Base-by-base conservation (phyloP, 2,329 filamentous ascomycete genomes). In the Alternaria hordeiaustralica region DNA sequence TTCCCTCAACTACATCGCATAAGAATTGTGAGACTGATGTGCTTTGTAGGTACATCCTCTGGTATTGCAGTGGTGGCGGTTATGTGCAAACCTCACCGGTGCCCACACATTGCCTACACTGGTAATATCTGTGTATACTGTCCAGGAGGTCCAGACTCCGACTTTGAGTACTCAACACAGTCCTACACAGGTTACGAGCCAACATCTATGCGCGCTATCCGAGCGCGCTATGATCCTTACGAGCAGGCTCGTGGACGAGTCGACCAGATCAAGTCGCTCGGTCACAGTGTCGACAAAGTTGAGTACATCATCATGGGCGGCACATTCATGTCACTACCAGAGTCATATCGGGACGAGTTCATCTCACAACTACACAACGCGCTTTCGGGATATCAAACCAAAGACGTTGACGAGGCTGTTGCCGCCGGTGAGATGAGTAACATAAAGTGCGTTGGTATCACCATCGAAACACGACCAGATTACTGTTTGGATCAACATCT, bases 241-340 rank as follows among this genome's bases (percentile, higher is more conserved):
- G 96, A 99, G 81, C 96, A 99, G 84, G 96, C 96, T 15, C 88
- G 96, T 78, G 96, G 96, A 45, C 89, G 96, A 71, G 95, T 99
- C 6, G 96, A 99, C 74, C 96, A 99, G 82, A 93, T 99, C 77
- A 96, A 97, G 80, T 92, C 93, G 2, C 86, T 99, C 0, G 96
- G 96, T 1, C 96, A 99, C 81, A 97, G 93, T 49, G 96, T 99
- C 51, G 96, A 99, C 83, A 99, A 99, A 81, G 96, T 99, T 23
- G 96, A 99, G 84, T 99, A 98, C 81, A 99, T 99, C 77, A 97
- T 99, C 78, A 99, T 99, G 96, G 96, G 96, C 64, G 96, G 96
- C 70, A 99, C 96, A 0, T 99, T 99, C 82, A 99, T 99, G 96
- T 98, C 95, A 3, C 83, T 99, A 25, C 87, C 95, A 9, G 90